Evolutionary conservation across 2,329 filamentous ascomycete species (phyloP).

Genomic region (Harringtonia aguacate): DNA sequence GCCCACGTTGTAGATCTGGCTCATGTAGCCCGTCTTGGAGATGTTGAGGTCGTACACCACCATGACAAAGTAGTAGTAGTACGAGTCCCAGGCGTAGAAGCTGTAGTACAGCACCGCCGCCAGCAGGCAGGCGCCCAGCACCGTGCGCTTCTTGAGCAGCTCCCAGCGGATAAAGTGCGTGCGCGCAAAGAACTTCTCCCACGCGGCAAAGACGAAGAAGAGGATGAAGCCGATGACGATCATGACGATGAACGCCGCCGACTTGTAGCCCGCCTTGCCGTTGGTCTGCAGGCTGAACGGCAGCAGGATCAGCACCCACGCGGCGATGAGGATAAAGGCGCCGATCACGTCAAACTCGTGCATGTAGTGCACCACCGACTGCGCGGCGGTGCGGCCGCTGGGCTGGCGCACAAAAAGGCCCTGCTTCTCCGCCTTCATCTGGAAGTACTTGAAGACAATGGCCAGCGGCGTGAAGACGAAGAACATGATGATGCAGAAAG

Average conservation of each 20-base stretch:
- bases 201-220: constrained; percentile 25
- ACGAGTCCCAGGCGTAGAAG: constrained; percentile 16
- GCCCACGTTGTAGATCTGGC: constrained; percentile 14
- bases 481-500: constrained; percentile 53
- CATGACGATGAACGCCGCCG: constrained; percentile 30
- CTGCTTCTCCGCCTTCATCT: constrained; percentile 44
- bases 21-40: constrained; percentile 13
- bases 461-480: constrained; percentile 47
- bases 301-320: constrained; percentile 56
- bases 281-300: constrained; percentile 49
- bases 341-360: constrained; percentile 55
- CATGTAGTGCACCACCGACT: constrained; percentile 42
- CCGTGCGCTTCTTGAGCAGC: constrained; percentile 36
- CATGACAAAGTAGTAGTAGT: constrained; percentile 15
- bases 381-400: constrained; percentile 30
- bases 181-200: constrained; percentile 26
- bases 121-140: constrained; percentile 21
- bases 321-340: constrained; percentile 47
- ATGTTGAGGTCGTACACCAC: constrained; percentile 15
- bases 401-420: constrained; percentile 34
- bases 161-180: constrained; percentile 30
- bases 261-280: constrained; percentile 28
- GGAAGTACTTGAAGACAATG: constrained; percentile 45
- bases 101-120: constrained; percentile 12
- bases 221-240: constrained; percentile 26